Evolutionary conservation across 2,329 filamentous ascomycete genomes (phyloP).

Genomic region (Fusarium nygamai): DNA sequence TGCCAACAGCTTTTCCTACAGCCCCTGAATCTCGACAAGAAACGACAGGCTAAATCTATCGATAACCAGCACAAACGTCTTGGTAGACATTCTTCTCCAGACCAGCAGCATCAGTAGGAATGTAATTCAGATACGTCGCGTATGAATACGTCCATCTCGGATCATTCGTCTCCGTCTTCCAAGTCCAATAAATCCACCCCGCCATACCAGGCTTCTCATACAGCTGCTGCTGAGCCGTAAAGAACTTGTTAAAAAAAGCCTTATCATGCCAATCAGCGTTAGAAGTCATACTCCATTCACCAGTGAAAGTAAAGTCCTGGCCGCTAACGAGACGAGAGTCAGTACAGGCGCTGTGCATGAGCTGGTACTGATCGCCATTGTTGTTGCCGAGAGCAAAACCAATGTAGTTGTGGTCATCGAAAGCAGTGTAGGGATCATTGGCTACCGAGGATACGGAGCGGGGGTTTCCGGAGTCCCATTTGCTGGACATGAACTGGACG

Average conservation of each 20-base stretch:
- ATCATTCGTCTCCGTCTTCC: slow-evolving; percentile 32
- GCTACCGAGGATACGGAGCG: neutral
- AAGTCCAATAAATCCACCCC: slow-evolving; percentile 33
- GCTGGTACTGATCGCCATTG: neutral
- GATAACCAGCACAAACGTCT: slow-evolving; percentile 16
- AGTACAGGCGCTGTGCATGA: slow-evolving; percentile 30
- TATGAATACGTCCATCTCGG: slow-evolving; percentile 33
- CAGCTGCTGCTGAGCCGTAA: slow-evolving; percentile 31
- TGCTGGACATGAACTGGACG: slow-evolving; percentile 35
- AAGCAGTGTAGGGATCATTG: slow-evolving; percentile 9
- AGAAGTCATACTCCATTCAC: slow-evolving; percentile 35
- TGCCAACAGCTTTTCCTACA: neutral
- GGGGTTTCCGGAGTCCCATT: slow-evolving; percentile 30
- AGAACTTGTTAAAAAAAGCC: slow-evolving; percentile 28
- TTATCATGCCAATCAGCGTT: slow-evolving; percentile 19
- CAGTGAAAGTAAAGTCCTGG: slow-evolving; percentile 23
- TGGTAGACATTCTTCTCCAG: slow-evolving; percentile 30
- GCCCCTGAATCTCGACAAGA: neutral
- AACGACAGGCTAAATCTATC: neutral
- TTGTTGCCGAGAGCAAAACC: slow-evolving; percentile 10
- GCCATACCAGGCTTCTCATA: slow-evolving; percentile 32
- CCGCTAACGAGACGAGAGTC: slow-evolving; percentile 17
- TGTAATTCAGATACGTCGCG: slow-evolving; percentile 14
- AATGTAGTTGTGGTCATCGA: slow-evolving; percentile 35
- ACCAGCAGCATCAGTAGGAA: slow-evolving; percentile 27